Evolutionary conservation across 2,329 filamentous ascomycete genomes (phyloP), one percentile per base, ranked within the genome.

Genomic region (Colletotrichum godetiae): DNA sequence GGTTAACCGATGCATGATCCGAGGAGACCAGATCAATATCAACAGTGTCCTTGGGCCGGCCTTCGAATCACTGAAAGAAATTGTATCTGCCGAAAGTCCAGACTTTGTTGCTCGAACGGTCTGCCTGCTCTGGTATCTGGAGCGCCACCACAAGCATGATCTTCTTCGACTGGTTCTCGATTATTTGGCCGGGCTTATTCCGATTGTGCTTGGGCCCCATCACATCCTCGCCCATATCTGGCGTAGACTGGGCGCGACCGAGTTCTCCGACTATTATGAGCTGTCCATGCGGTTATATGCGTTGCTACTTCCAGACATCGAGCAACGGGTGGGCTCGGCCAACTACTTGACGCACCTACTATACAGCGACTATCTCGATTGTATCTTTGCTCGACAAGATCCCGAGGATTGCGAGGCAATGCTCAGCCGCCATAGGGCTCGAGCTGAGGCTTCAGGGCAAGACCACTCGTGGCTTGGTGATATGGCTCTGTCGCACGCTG

Each of bases 341-440:
- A 82, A 82, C 65, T 78, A 77, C 53, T 68, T 82, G 22, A 82
- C 79, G 31, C 77, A 79, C 29, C 77, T 82, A 22, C 71, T 82
- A 24, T 81, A 81, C 72, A 79, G 79, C 62, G 81, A 82, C 53
- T 80, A 82, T 63, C 77, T 81, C 64, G 81, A 82, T 73, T 82
- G 79, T 22, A 73, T 82, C 2, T 77, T 80, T 37, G 77, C 75
- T n/a, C 74, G 78, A 31, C 74, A 76, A 22, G 75, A 77, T 31
- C 67, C 78, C 5, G 72, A 76, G 31, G 79, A 81, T 22, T 77
- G 80, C 22, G 77, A 81, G 33, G 67, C 74, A n/a, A 73, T 79
- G n/a, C 78, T 79, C 24, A 78, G 75, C 15, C 61, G 68, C n/a
- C 80, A 82, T 60, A 77, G 78, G 11, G 68, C 75, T 29, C 78